Percentiles rank a stretch among this genome's conserved stretches.
Evolutionary conservation across 1,284 basidiomycete genomes (phyloP).

Genomic region (Pseudozyma sp.): DNA sequence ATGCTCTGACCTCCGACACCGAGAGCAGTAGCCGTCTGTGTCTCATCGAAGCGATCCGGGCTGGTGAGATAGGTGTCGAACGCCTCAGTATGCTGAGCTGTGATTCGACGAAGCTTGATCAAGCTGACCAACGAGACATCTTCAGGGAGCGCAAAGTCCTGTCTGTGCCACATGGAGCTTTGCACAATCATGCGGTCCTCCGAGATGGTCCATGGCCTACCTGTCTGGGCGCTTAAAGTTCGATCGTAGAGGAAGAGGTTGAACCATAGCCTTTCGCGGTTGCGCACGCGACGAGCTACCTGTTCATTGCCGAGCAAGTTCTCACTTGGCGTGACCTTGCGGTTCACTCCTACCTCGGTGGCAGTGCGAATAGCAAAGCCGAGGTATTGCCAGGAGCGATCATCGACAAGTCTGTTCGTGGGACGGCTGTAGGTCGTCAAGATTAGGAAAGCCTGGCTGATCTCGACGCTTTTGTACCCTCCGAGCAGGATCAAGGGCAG

Average conservation of each 20-base stretch:
- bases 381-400: constrained; percentile 63
- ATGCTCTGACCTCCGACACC: constrained; percentile 47
- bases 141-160: constrained; percentile 59
- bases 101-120: constrained; percentile 55
- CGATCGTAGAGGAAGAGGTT: constrained; percentile 62
- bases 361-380: constrained; percentile 62
- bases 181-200: constrained; percentile 55
- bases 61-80: constrained; percentile 52
- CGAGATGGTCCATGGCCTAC: constrained; percentile 58
- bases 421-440: constrained; percentile 58
- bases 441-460: constrained; percentile 60
- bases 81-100: constrained; percentile 51
- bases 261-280: constrained; percentile 58
- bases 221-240: constrained; percentile 57
- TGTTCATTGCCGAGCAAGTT: constrained; percentile 54
- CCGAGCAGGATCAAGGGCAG: constrained; percentile 56
- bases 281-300: constrained; percentile 55
- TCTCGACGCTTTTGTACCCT: constrained; percentile 63
- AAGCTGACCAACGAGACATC: constrained; percentile 58
- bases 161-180: constrained; percentile 58
- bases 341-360: constrained; percentile 62
- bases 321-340: constrained; percentile 51
- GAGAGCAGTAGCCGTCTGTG: constrained; percentile 43
- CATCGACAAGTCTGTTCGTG: constrained; percentile 58
- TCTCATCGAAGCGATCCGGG: constrained; percentile 45